Evolutionary conservation across 1,284 basidiomycete genomes (phyloP).

Genomic region (Coniophora puteana): DNA sequence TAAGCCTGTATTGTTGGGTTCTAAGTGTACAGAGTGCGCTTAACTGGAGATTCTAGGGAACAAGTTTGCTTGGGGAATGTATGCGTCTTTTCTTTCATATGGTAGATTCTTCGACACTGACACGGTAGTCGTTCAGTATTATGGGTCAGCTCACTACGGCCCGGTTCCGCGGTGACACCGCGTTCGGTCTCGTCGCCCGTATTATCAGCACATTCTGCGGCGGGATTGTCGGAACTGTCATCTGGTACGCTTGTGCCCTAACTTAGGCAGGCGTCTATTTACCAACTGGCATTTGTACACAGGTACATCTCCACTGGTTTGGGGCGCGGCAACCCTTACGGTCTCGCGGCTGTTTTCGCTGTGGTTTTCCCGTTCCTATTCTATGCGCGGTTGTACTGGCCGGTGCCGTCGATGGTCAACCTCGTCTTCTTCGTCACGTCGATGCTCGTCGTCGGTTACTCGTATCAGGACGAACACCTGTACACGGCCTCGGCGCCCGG

Average conservation of each 20-base stretch:
- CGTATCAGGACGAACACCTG: conserved; percentile 59
- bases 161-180: conserved; percentile 75
- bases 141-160: conserved; percentile 71
- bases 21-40: not conserved
- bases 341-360: conserved; percentile 65
- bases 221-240: conserved; percentile 59
- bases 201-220: conserved; percentile 70
- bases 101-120: not conserved
- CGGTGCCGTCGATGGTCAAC: conserved; percentile 67
- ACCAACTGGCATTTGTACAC: conserved; percentile 3
- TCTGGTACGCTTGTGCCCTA: conserved; percentile 50
- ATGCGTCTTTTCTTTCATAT: conserved; percentile 11
- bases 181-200: conserved; percentile 62
- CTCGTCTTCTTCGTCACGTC: conserved; percentile 75
- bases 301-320: conserved; percentile 75
- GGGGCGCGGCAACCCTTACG: conserved; percentile 69
- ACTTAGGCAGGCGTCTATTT: not conserved
- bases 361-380: conserved; percentile 73
- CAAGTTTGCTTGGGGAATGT: conserved; percentile 57
- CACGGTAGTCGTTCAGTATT: conserved; percentile 37
- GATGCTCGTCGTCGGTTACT: conserved; percentile 68
- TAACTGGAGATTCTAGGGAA: conserved; percentile 34
- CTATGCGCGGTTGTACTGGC: conserved; percentile 69
- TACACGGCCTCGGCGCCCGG: conserved; percentile 44
- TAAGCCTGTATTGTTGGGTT: conserved; percentile 24